These are phyloP conservation scores for Globisporangium okanoganense DNA, from an alignment of 352 stramenopile species.

Conservation along the genomic window DNA sequence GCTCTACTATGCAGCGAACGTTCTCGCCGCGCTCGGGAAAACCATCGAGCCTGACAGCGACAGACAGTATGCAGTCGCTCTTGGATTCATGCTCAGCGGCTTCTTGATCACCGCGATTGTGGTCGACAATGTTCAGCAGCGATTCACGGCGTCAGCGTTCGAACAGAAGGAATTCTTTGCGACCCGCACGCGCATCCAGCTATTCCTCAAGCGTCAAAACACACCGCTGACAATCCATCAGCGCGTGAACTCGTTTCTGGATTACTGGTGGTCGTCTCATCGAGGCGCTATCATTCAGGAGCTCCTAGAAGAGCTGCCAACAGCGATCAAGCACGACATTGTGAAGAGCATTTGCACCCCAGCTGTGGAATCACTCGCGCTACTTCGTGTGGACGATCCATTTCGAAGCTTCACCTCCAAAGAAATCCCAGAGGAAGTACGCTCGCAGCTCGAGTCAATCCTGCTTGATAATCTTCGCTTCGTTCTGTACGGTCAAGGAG, in stretches of 20 bases:
- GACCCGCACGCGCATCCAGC: constrained; percentile 45
- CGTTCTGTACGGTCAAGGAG: constrained; percentile 50
- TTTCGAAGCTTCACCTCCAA: constrained; percentile 11
- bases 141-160: constrained; percentile 58
- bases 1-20: constrained; percentile 55
- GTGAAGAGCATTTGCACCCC: constrained; percentile 50
- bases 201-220: constrained; percentile 61
- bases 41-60: constrained; percentile 51
- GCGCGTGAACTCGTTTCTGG: constrained; percentile 59
- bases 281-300: constrained; percentile 60
- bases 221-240: constrained; percentile 45
- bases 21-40: constrained; percentile 34
- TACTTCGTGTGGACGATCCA: constrained; percentile 20
- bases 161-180: constrained; percentile 72
- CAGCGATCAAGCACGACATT: constrained; percentile 54
- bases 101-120: constrained; percentile 66
- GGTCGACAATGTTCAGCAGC: constrained; percentile 67
- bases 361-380: constrained; percentile 35
- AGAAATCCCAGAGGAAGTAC: constrained; percentile 1
- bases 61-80: constrained; percentile 36
- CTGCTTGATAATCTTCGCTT: constrained; percentile 58
- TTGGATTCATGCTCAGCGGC: constrained; percentile 65
- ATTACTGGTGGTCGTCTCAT: constrained; percentile 70
- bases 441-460: constrained; percentile 36
- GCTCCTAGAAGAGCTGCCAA: constrained; percentile 47